A percentile compares a stretch with the other conserved stretches of the same genome.
Conservation (phyloP, 2,329 filamentous ascomycete species). For the Neoscytalidium dimidiatum region DNA sequence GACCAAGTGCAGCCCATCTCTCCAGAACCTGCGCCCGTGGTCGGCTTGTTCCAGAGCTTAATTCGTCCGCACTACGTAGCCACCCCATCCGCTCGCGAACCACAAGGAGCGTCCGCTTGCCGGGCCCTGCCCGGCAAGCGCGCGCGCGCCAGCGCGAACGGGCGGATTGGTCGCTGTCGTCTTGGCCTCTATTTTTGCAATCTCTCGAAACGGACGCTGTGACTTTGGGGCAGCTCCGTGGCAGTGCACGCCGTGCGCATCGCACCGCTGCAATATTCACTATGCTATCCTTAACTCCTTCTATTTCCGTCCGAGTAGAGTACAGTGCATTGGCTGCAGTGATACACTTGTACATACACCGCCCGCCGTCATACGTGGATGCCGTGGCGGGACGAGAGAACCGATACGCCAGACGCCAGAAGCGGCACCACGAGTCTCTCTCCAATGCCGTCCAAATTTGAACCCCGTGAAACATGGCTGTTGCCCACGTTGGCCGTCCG, state of each 20-base stretch:
- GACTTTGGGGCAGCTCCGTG: no score
- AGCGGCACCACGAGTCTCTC: not conserved
- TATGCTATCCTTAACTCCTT: not conserved
- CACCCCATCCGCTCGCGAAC: not conserved
- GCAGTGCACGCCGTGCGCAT: no score
- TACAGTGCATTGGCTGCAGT: not conserved
- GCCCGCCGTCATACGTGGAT: not conserved
- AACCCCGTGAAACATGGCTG: not conserved
- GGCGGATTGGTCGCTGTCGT: no score
- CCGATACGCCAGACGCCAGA: constrained; percentile 5
- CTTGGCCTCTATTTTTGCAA: not conserved
- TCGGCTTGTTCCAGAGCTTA: constrained; percentile 3
- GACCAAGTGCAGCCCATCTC: no score
- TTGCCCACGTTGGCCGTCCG: not conserved
- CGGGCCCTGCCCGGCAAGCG: no score
- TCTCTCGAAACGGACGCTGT: no score
- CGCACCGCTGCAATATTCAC: not conserved
- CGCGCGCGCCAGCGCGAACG: no score
- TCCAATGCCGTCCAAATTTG: not conserved
- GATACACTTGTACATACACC: constrained; percentile 4
- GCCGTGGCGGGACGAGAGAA: not conserved
- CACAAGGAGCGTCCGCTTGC: no score
- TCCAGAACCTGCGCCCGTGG: no score
- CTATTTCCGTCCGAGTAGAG: not conserved
- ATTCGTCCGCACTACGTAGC: not conserved